Evolutionary conservation across 2,329 filamentous ascomycete genomes (phyloP).

Genomic region (Neospermospora avenae): DNA sequence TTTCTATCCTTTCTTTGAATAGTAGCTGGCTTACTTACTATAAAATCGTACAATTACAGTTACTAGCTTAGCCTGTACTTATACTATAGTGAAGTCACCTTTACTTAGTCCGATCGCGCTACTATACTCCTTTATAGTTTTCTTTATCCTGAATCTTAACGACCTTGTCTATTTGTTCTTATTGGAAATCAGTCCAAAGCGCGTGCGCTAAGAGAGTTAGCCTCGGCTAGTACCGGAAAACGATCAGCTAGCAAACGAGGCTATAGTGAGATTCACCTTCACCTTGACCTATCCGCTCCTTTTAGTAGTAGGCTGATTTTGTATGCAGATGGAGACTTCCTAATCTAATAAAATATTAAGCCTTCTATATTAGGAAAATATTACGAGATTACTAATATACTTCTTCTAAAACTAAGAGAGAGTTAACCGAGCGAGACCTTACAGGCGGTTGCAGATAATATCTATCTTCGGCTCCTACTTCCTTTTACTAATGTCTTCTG

Average conservation of each 20-base stretch:
- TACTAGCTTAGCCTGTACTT: background rate
- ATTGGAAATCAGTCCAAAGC: background rate
- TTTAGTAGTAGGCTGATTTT: background rate
- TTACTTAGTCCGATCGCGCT: background rate
- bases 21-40: background rate
- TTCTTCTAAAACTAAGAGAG: background rate
- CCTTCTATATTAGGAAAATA: background rate
- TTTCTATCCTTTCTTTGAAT: background rate
- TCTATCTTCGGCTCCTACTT: background rate
- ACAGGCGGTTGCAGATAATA: background rate
- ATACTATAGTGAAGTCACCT: background rate
- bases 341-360: background rate
- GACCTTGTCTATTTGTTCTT: background rate
- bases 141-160: background rate
- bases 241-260: background rate
- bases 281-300: background rate
- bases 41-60: background rate
- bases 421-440: background rate
- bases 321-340: background rate
- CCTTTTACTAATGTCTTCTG: background rate
- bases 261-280: background rate
- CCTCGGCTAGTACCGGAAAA: background rate
- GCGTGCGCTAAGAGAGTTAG: constrained; percentile 1
- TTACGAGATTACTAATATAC: background rate
- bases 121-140: background rate